Conservation (phyloP, 192 early-diverging fungal genomes). For the Linnemannia zychae region DNA sequence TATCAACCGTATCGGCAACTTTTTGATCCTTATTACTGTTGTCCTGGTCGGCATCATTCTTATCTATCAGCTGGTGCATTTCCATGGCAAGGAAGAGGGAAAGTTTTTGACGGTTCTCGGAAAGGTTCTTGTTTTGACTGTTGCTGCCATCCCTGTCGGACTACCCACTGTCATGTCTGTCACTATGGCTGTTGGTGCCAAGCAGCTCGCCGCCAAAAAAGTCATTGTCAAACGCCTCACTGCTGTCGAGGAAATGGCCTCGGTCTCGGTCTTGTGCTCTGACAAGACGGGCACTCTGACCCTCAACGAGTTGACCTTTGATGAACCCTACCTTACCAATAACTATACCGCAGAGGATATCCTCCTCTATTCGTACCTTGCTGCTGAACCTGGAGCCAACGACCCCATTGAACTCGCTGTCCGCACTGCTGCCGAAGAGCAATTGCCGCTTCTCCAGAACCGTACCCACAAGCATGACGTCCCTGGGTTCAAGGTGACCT, state of each 20-base stretch:
- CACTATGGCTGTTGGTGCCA: constrained; percentile 96
- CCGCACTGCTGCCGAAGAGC: constrained; percentile 83
- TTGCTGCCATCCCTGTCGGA: constrained; percentile 94
- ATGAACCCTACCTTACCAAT: constrained; percentile 83
- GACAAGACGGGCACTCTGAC: constrained; percentile 96
- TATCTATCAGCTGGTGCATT: constrained; percentile 73
- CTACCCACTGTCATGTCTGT: constrained; percentile 96
- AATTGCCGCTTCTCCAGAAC: constrained; percentile 74
- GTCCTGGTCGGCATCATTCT: constrained; percentile 84
- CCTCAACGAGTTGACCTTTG: constrained; percentile 95
- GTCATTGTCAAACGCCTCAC: constrained; percentile 97
- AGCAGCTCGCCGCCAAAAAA: constrained; percentile 91
- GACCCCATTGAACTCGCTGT: constrained; percentile 94
- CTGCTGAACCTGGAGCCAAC: constrained; percentile 91
- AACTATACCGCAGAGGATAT: constrained; percentile 82
- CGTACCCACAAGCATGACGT: constrained; percentile 67
- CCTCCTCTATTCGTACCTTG: constrained; percentile 84
- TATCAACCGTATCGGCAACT: constrained; percentile 93
- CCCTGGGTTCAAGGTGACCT: constrained; percentile 94
- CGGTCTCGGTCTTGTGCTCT: constrained; percentile 87
- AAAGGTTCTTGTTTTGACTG: constrained; percentile 81
- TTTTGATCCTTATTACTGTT: constrained; percentile 86
- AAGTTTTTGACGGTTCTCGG: constrained; percentile 62
- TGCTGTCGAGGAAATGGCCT: constrained; percentile 95
- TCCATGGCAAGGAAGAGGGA: constrained; percentile 32